Conservation (phyloP, 805 yeast species). For the Tanozyma kutaoensis region DNA sequence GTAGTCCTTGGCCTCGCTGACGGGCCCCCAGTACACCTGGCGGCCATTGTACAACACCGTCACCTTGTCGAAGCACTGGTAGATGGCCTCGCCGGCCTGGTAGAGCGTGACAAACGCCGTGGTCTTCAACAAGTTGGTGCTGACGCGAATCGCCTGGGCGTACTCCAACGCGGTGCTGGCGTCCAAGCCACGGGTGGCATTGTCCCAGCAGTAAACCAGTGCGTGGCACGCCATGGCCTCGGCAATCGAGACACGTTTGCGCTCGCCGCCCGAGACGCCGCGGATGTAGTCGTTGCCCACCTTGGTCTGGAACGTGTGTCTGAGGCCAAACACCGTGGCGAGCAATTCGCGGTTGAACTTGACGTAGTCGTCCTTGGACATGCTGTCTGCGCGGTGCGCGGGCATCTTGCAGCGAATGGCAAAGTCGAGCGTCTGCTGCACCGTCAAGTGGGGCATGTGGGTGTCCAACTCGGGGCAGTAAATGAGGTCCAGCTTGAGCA, state of each 20-base stretch:
- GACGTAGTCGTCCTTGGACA: slow-evolving; percentile 35
- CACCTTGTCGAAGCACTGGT: background rate
- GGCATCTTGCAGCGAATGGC: slow-evolving; percentile 66
- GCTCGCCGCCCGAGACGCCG: background rate
- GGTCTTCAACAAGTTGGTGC: background rate
- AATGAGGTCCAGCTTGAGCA: slow-evolving; percentile 42
- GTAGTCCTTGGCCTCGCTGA: background rate
- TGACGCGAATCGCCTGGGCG: background rate
- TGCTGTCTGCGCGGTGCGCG: slow-evolving; percentile 30
- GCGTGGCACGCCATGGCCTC: background rate
- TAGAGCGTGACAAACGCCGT: background rate
- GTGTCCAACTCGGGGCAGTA: slow-evolving; percentile 54
- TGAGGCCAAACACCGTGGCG: slow-evolving; percentile 17
- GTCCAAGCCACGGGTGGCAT: background rate
- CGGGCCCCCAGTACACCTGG: background rate
- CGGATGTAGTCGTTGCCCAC: background rate
- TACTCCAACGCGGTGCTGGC: background rate
- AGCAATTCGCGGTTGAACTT: slow-evolving; percentile 11
- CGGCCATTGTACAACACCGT: background rate
- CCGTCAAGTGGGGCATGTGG: slow-evolving; percentile 69
- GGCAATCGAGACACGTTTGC: background rate
- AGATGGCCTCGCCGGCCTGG: background rate
- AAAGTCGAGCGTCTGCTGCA: slow-evolving; percentile 57
- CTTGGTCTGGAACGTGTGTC: slow-evolving; percentile 10
- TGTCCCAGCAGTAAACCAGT: background rate